phyloP scores from a whole-genome alignment of 164 flowering plant species.

The Vitis labrusca region DNA sequence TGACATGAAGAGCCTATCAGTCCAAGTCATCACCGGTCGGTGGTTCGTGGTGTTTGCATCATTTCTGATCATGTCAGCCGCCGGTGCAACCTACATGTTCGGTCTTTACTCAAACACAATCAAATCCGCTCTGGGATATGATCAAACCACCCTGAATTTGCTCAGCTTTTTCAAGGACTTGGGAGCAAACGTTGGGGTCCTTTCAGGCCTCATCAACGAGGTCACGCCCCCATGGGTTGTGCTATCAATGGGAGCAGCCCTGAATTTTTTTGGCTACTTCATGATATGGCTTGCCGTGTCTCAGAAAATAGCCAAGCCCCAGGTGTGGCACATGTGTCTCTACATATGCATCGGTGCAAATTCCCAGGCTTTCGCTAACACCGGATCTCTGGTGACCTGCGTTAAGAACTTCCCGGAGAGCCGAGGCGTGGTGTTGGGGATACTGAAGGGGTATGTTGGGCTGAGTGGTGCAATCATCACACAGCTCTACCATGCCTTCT shows the following conservation, averaged over 20 bases:
- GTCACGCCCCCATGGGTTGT: slow-evolving; percentile 52
- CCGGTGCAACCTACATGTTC: slow-evolving; percentile 47
- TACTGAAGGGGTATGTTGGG: slow-evolving; percentile 49
- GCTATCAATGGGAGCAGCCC: slow-evolving; percentile 36
- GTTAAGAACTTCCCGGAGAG: slow-evolving; percentile 56
- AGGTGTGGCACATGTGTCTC: slow-evolving; percentile 49
- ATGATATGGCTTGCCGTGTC: slow-evolving; percentile 55
- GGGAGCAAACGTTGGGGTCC: slow-evolving; percentile 39
- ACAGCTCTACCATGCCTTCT: slow-evolving; percentile 38
- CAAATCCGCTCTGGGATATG: slow-evolving; percentile 33
- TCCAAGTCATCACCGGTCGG: slow-evolving; percentile 24
- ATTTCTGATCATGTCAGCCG: slow-evolving; percentile 35
- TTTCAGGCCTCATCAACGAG: slow-evolving; percentile 49
- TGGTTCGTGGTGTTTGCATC: slow-evolving; percentile 49
- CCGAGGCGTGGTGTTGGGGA: slow-evolving; percentile 46
- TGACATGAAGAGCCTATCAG: slow-evolving; percentile 7
- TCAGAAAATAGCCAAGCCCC: slow-evolving; percentile 23
- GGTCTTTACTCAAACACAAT: slow-evolving; percentile 26
- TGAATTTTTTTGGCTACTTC: slow-evolving; percentile 52
- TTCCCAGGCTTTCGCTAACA: slow-evolving; percentile 47
- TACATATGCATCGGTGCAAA: slow-evolving; percentile 51
- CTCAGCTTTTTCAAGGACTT: slow-evolving; percentile 48
- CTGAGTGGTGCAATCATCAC: slow-evolving; percentile 55
- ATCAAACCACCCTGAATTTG: slow-evolving; percentile 40
- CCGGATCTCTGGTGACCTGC: slow-evolving; percentile 46